These are phyloP conservation scores for Leucosporidium creatinivorum DNA, from an alignment of 768 basidiomycete species.

Conservation along the genomic window DNA sequence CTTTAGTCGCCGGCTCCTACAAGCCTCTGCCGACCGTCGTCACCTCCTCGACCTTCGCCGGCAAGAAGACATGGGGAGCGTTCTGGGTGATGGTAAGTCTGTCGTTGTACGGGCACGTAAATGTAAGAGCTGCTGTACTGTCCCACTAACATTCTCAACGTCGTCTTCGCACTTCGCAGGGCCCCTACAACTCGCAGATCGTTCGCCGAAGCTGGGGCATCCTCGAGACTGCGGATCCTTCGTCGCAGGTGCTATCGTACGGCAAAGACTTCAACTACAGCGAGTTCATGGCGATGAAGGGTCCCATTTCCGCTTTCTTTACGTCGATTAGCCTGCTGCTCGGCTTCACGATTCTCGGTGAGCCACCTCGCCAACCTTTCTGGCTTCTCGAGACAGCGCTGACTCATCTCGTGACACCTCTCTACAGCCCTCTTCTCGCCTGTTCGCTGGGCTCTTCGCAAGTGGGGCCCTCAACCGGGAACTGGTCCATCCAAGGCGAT, in stretches of 20 bases:
- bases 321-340: conserved; percentile 10
- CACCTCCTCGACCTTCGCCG: neutral
- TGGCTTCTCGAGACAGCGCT: neutral
- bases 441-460: conserved; percentile 10
- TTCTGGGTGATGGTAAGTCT: conserved; percentile 38
- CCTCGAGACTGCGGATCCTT: conserved; percentile 39
- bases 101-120: no score
- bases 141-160: conserved; percentile 38
- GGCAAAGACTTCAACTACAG: conserved; percentile 69
- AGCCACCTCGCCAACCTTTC: neutral
- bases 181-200: conserved; percentile 47
- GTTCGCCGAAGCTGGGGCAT: conserved; percentile 58
- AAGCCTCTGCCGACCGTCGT: conserved; percentile 32
- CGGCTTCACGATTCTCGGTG: conserved; percentile 11
- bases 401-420: neutral
- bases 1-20: conserved; percentile 41
- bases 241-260: conserved; percentile 46
- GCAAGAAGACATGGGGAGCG: conserved; percentile 13
- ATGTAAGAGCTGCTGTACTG: no score
- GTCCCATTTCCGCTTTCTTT: conserved; percentile 24
- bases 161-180: conserved; percentile 48
- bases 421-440: conserved; percentile 18
- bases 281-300: conserved; percentile 50
- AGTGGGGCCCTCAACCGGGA: conserved; percentile 46
- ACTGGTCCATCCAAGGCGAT: conserved; percentile 59